Percentiles rank a stretch among this genome's conserved stretches.
Evolutionary conservation across 169 alveolate species (phyloP).

Genomic region (Toxoplasma gondii): DNA sequence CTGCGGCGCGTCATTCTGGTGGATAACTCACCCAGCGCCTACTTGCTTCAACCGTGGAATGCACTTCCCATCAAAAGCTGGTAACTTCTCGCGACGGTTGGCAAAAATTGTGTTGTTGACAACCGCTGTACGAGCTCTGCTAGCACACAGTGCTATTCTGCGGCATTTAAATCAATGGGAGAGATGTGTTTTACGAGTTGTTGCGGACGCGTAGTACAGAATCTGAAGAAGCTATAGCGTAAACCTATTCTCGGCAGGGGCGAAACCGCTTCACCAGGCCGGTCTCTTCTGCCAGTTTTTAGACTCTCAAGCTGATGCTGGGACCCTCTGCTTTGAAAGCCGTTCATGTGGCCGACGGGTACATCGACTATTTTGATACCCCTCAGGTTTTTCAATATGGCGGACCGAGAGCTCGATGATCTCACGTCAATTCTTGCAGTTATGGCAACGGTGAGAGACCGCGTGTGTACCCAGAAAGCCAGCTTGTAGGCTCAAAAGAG

Average conservation of each 20-base stretch:
- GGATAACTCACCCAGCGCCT: slow-evolving; percentile 93
- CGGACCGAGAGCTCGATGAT: slow-evolving; percentile 82
- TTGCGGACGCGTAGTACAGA: too few relatives aligned
- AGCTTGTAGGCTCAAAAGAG: too few relatives aligned
- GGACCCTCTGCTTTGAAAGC: too few relatives aligned
- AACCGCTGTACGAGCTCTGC: neutral
- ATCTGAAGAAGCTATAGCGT: too few relatives aligned
- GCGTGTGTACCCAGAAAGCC: too few relatives aligned
- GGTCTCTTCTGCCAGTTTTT: too few relatives aligned
- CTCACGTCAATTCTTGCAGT: slow-evolving; percentile 80
- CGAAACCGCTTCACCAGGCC: too few relatives aligned
- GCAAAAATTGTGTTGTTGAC: neutral
- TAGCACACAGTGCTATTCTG: neutral
- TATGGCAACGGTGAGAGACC: slow-evolving; percentile 66
- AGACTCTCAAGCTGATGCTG: too few relatives aligned
- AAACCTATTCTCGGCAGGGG: too few relatives aligned
- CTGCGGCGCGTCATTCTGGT: slow-evolving; percentile 85
- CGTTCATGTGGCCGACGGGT: too few relatives aligned
- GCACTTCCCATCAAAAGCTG: slow-evolving; percentile 92
- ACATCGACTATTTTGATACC: neutral
- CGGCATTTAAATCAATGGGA: neutral
- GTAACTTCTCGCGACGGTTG: slow-evolving; percentile 61
- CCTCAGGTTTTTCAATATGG: slow-evolving; percentile 82
- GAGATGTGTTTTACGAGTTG: too few relatives aligned
- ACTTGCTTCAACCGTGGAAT: slow-evolving; percentile 90